Evolutionary conservation across 225 moss, liverwort and hornwort genomes (phyloP).

Genomic region (Polytrichum commune): DNA sequence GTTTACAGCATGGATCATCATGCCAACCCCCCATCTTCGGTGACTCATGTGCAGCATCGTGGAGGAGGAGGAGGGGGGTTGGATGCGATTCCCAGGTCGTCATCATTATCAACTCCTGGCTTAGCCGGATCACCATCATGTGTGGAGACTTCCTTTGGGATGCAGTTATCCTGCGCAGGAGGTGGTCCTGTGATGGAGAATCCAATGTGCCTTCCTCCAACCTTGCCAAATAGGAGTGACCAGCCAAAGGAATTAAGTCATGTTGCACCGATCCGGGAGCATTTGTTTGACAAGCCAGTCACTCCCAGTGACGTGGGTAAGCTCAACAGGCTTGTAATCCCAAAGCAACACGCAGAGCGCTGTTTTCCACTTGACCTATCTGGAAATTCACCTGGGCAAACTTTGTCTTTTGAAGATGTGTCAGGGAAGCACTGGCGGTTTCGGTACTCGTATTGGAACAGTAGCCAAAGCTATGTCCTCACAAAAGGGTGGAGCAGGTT

Average conservation of each 20-base stretch:
- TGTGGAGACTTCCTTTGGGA: slow-evolving; percentile 31
- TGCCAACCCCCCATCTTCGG: slow-evolving; percentile 32
- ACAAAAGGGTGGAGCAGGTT: slow-evolving; percentile 99
- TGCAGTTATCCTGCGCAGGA: slow-evolving; percentile 13
- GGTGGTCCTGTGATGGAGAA: slow-evolving; percentile 16
- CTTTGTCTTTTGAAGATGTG: slow-evolving; percentile 92
- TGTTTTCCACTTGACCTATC: slow-evolving; percentile 95
- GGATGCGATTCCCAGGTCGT: slow-evolving; percentile 21
- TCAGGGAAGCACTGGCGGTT: slow-evolving; percentile 97
- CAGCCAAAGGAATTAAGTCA: slow-evolving; percentile 14
- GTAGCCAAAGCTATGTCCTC: slow-evolving; percentile 97
- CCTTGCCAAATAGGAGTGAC: slow-evolving; percentile 29
- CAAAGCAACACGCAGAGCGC: slow-evolving; percentile 95
- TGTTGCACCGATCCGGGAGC: slow-evolving; percentile 49
- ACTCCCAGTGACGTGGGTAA: slow-evolving; percentile 99
- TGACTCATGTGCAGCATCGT: slow-evolving; percentile 13
- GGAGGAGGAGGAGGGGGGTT: slow-evolving; percentile 25
- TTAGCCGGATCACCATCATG: slow-evolving; percentile 17
- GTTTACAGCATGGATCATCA: slow-evolving; percentile 62
- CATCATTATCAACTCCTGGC: slow-evolving; percentile 9
- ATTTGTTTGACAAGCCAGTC: slow-evolving; percentile 96
- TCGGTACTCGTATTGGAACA: slow-evolving; percentile 98
- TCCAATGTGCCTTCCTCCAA: slow-evolving; percentile 30
- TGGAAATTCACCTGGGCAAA: slow-evolving; percentile 88
- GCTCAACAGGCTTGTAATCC: slow-evolving; percentile 93